Conservation (phyloP, 306 rosid species). For the Corylus americana region DNA sequence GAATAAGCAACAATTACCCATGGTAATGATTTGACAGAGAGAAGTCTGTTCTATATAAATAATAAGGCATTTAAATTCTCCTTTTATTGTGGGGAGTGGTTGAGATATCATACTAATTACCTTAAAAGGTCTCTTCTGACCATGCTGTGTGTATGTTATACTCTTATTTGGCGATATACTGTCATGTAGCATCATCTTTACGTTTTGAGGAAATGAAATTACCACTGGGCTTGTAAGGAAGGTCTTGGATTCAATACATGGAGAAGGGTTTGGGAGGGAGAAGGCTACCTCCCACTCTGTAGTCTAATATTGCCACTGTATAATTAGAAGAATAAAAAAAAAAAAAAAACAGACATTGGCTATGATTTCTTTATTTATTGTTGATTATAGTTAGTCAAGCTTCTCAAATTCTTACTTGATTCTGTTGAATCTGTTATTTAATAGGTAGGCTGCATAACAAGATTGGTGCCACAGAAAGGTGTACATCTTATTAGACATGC, state of each 20-base stretch:
- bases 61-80: background rate
- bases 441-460: conserved; percentile 94
- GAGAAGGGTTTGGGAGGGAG: background rate
- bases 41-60: background rate
- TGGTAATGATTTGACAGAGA: background rate
- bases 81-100: background rate
- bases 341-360: background rate
- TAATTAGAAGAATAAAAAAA: background rate
- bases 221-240: background rate
- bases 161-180: background rate
- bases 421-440: conserved; percentile 25
- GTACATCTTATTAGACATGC: conserved; percentile 96
- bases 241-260: background rate
- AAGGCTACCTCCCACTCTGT: background rate
- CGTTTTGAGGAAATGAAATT: background rate
- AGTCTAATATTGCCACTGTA: background rate
- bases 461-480: conserved; percentile 98
- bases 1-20: background rate
- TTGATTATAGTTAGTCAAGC: conserved; percentile 13
- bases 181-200: background rate
- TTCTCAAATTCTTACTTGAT: conserved; percentile 22
- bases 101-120: background rate
- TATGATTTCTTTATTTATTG: background rate
- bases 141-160: background rate
- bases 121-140: background rate